These are phyloP conservation scores for Boletus rubescentipes DNA, from an alignment of 768 basidiomycete species.

Conservation along the genomic window DNA sequence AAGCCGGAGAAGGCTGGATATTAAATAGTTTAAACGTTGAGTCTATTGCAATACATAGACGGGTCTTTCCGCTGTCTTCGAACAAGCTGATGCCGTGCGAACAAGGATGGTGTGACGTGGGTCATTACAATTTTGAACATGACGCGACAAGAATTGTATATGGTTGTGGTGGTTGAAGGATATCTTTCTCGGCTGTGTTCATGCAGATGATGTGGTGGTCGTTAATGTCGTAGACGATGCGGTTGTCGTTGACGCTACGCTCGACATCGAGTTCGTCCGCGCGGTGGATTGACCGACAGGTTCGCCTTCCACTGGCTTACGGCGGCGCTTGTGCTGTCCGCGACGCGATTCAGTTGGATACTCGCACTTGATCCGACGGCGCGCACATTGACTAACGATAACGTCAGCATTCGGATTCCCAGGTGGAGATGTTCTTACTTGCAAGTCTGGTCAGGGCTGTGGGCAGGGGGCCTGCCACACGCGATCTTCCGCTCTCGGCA, in stretches of 20 bases:
- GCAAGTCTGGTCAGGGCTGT: slow-evolving; percentile 41
- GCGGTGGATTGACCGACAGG: slow-evolving; percentile 16
- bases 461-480: slow-evolving; percentile 43
- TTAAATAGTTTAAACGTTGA: slow-evolving; percentile 23
- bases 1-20: slow-evolving; percentile 16
- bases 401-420: slow-evolving; percentile 16
- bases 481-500: slow-evolving; percentile 52
- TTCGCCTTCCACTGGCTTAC: slow-evolving; percentile 31
- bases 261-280: slow-evolving; percentile 24
- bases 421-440: slow-evolving; percentile 38
- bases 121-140: slow-evolving; percentile 9
- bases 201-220: slow-evolving; percentile 22
- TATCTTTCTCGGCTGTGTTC: slow-evolving; percentile 6
- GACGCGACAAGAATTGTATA: slow-evolving; percentile 8
- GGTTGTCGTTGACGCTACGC: slow-evolving; percentile 14
- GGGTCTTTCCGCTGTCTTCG: slow-evolving; percentile 18
- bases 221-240: slow-evolving; percentile 22
- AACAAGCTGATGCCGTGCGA: slow-evolving; percentile 10
- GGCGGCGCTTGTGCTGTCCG: slow-evolving; percentile 44
- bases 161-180: neutral
- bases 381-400: slow-evolving; percentile 43
- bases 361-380: slow-evolving; percentile 44
- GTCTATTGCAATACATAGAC: slow-evolving; percentile 25
- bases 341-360: slow-evolving; percentile 52
- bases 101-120: slow-evolving; percentile 4